These are phyloP conservation scores for Lentinula aciculospora DNA, from an alignment of 768 basidiomycete species.

Conservation along the genomic window DNA sequence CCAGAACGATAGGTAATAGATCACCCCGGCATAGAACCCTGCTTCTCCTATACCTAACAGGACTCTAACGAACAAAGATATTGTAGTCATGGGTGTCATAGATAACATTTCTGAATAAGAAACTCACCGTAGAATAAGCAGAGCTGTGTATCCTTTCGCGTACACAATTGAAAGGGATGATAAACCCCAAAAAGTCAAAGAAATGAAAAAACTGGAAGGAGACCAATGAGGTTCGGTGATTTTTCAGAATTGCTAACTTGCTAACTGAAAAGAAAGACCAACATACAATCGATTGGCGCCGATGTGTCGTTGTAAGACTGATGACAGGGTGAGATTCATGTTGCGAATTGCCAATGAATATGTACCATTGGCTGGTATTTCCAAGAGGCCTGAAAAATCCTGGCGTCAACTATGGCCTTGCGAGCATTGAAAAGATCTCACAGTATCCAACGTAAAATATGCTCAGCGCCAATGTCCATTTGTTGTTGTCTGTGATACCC, in stretches of 20 bases:
- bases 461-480: slow-evolving; percentile 51
- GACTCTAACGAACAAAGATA: slow-evolving; percentile 30
- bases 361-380: slow-evolving; percentile 52
- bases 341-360: background rate
- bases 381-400: slow-evolving; percentile 34
- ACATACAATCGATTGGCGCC: slow-evolving; percentile 53
- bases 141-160: slow-evolving; percentile 45
- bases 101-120: background rate
- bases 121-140: slow-evolving; percentile 35
- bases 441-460: slow-evolving; percentile 63
- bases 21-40: slow-evolving; percentile 56
- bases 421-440: slow-evolving; percentile 15
- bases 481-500: slow-evolving; percentile 47
- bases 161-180: slow-evolving; percentile 48
- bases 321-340: background rate
- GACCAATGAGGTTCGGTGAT: background rate
- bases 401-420: background rate
- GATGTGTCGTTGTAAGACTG: slow-evolving; percentile 51
- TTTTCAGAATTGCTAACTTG: background rate
- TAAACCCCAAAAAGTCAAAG: slow-evolving; percentile 49
- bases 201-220: slow-evolving; percentile 42
- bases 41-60: slow-evolving; percentile 57
- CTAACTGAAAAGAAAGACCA: background rate
- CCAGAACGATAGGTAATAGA: slow-evolving; percentile 59
- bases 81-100: background rate